Base-by-base conservation (phyloP, 768 basidiomycete species). In the Macrocybe gigantea region DNA sequence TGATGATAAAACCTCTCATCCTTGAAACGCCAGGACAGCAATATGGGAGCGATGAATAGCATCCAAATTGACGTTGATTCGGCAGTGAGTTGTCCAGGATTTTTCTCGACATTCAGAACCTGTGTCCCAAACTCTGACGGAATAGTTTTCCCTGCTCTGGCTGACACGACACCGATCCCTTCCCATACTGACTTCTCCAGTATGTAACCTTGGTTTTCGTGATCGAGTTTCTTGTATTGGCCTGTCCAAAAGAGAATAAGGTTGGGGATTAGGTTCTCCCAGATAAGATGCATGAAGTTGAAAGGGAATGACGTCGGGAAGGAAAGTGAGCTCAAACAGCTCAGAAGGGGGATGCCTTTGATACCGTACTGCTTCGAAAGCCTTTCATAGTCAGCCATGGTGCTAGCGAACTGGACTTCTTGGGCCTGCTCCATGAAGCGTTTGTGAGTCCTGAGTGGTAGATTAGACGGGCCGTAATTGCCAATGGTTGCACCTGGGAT, bases 261-360 rank as follows among this genome's bases (percentile, higher is more conserved):
- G 38, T 63, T 68, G 11, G 49, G 56, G 13, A 69, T 50, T 3
- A 71, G 41, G 47, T 74, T 74, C 48, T 73, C 70, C 41, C 55
- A 65, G 36, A 73, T 51, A 0, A 71, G 57, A 41, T 77, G 73
- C 65, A 75, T 73, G 57, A 72, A 67, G 44, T 74, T 71, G 48
- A 65, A 65, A 0, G 69, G 69, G 12, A 69, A 64, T 4, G 63
- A 64, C 8, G 31, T 1, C 7, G 71, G 62, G 49, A 68, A 63
- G 5, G 55, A 51, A 31, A 69, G 48, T 0, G 61, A 66, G 3
- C 55, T 44, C 0, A 70, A 58, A 6, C 30, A 7, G 6, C 42
- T 35, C 13, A 70, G 60, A 0, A 64, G 33, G 2, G 68, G 48
- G 10, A 56, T 8, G 14, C 59, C 61, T 11, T 64, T 63, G 48